phyloP scores from a whole-genome alignment of 2,329 filamentous ascomycete species.

The Colletotrichum sp. region DNA sequence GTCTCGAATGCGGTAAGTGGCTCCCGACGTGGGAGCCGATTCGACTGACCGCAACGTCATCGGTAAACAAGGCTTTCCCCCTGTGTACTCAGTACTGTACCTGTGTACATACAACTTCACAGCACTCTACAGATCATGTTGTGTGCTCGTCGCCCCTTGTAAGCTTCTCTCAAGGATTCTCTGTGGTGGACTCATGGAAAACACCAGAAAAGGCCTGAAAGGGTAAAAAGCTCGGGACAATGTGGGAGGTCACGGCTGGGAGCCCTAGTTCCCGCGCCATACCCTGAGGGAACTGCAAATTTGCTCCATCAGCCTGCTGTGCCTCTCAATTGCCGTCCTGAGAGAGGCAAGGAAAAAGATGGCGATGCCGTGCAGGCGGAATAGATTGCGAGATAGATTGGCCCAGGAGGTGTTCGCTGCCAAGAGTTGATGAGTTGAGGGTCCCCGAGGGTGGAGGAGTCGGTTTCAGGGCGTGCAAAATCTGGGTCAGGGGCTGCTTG shows the following conservation, averaged over 20 bases:
- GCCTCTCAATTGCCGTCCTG: background rate
- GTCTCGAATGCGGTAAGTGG: background rate
- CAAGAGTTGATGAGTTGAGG: background rate
- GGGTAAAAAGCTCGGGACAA: background rate
- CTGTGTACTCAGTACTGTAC: background rate
- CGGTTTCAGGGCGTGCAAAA: conserved; percentile 16
- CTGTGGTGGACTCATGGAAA: background rate
- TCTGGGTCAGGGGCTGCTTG: background rate
- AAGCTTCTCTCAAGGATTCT: background rate
- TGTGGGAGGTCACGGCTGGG: background rate
- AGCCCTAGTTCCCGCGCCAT: background rate
- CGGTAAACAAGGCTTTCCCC: background rate
- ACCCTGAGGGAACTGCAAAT: background rate
- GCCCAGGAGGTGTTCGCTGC: background rate
- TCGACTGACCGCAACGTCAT: background rate
- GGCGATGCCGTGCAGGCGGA: background rate
- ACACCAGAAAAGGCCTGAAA: background rate
- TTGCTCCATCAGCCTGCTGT: background rate
- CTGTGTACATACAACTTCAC: background rate
- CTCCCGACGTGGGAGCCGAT: background rate
- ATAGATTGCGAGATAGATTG: background rate
- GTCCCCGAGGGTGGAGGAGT: background rate
- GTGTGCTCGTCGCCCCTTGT: background rate
- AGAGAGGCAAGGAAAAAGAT: background rate
- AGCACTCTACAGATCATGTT: background rate